Percentiles rank a stretch among this genome's conserved stretches.
Evolutionary conservation across 495 filamentous ascomycete species (phyloP).

Genomic region (Trichocladium antarcticum): DNA sequence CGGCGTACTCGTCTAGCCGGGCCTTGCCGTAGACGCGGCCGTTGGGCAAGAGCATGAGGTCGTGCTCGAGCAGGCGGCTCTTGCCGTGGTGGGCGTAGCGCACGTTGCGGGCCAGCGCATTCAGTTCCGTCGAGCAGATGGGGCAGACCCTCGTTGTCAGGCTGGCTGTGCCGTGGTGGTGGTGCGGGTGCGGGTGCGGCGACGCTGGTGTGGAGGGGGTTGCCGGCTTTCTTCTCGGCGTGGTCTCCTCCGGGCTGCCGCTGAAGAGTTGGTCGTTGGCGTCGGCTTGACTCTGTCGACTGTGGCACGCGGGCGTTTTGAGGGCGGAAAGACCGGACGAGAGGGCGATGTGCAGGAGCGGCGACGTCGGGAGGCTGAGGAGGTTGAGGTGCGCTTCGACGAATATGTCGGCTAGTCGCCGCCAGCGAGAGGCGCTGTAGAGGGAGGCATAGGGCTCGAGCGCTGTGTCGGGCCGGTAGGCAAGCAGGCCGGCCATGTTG

Average conservation of each 20-base stretch:
- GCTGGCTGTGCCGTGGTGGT: conserved; percentile 22
- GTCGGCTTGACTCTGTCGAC: conserved; percentile 19
- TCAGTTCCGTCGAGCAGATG: conserved; percentile 89
- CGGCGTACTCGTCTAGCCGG: conserved; percentile 61
- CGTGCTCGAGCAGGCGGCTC: conserved; percentile 70
- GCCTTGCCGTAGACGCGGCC: conserved; percentile 71
- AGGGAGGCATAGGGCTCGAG: conserved; percentile 39
- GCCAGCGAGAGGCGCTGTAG: conserved; percentile 64
- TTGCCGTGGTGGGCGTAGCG: conserved; percentile 92
- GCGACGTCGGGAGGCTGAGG: conserved; percentile 67
- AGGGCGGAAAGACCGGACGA: conserved; percentile 86
- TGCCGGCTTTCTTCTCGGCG: not conserved
- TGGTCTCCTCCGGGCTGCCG: conserved; percentile 9
- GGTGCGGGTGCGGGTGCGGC: not conserved
- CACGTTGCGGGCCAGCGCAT: conserved; percentile 75
- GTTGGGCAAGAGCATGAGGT: conserved; percentile 80
- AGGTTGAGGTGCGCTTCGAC: conserved; percentile 76
- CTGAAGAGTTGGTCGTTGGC: conserved; percentile 17
- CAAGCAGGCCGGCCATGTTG: conserved; percentile 69
- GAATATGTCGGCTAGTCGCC: conserved; percentile 67
- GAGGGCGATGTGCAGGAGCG: conserved; percentile 84
- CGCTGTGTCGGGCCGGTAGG: conserved; percentile 51
- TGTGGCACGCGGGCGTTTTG: conserved; percentile 92
- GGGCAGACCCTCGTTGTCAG: conserved; percentile 57
- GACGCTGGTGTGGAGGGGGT: not conserved